Evolutionary conservation across 192 early-diverging fungal genomes (phyloP), one percentile per base, ranked within the genome.

Genomic region (Chytriomyces confervae): DNA sequence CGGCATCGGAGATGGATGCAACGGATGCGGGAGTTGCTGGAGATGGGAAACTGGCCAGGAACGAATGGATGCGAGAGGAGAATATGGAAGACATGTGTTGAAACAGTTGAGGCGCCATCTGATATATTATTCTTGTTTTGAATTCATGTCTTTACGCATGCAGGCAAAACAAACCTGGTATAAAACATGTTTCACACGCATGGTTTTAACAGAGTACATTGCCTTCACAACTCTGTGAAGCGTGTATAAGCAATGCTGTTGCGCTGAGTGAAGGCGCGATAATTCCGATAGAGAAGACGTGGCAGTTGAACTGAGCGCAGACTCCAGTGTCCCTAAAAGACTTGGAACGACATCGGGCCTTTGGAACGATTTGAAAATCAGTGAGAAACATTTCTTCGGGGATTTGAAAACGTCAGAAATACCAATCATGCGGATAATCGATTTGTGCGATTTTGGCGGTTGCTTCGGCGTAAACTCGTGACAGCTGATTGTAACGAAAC

Each of bases 381-480:
- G 6, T n/a, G 61, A 6, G 20, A 27, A 27, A 9, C 45, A 24
- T 24, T 76, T 24, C 43, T 62, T 16, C 18, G 23, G 20, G 20
- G 20, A 36, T 5, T 16, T 0, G 6, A 75, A 51, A 78, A 16
- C 0, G 46, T 50, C 13, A 6, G 29, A 10, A n/a, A 11, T 53
- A 93, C 95, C 96, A 96, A 49, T 95, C 93, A 73, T 87, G 80
- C 10, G 96, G 96, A 80, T 86, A 98, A 78, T 98, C 96, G 72
- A 93, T 80, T 27, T 94, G 86, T 0, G 95, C 94, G 74, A 98
- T 94, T 64, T 93, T 93, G 51, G 95, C 81, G 18, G 91, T 85
- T 43, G 92, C 78, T 10, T 97, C 87, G 63, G 92, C 92, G 80
- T 93, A 79, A 61, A 62, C 61, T 72, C 77, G 77, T 29, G 68